Evolutionary conservation across 2,329 filamentous ascomycete species (phyloP).

Genomic region (Talaromyces sp.): DNA sequence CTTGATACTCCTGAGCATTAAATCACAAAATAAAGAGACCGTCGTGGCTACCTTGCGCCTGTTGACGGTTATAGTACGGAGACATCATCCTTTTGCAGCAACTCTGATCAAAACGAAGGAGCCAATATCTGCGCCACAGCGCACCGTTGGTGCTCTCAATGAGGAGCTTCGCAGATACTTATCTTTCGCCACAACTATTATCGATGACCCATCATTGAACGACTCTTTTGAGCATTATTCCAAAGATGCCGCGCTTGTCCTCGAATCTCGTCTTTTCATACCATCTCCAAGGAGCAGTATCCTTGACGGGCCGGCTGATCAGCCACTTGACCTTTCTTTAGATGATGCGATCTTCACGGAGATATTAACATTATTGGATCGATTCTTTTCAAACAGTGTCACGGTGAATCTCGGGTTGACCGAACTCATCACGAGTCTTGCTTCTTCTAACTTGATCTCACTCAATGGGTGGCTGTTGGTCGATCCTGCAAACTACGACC

Average conservation of each 20-base stretch:
- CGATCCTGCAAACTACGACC: constrained; percentile 63
- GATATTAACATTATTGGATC: constrained; percentile 61
- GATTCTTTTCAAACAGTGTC: constrained; percentile 85
- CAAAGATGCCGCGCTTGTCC: constrained; percentile 53
- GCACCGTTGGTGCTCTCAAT: constrained; percentile 41
- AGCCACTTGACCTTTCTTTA: constrained; percentile 62
- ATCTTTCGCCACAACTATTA: constrained; percentile 35
- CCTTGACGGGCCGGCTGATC: constrained; percentile 54
- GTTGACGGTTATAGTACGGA: constrained; percentile 77
- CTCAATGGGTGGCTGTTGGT: constrained; percentile 89
- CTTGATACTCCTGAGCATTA: constrained; percentile 78
- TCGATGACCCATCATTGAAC: constrained; percentile 38
- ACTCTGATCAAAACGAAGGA: constrained; percentile 57
- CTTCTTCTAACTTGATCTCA: constrained; percentile 77
- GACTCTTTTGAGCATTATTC: constrained; percentile 45
- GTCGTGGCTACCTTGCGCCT: constrained; percentile 85
- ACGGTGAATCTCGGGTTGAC: constrained; percentile 89
- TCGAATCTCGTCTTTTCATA: constrained; percentile 37
- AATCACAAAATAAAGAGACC: constrained; percentile 82
- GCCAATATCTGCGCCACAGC: constrained; percentile 21
- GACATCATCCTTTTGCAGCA: constrained; percentile 81
- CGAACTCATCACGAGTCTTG: constrained; percentile 75
- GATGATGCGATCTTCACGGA: constrained; percentile 57
- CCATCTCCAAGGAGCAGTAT: constrained; percentile 28
- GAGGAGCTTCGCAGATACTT: constrained; percentile 40